These are phyloP conservation scores for Pisolithus thermaeus DNA, from an alignment of 1,284 basidiomycete genomes.

Conservation along the genomic window DNA sequence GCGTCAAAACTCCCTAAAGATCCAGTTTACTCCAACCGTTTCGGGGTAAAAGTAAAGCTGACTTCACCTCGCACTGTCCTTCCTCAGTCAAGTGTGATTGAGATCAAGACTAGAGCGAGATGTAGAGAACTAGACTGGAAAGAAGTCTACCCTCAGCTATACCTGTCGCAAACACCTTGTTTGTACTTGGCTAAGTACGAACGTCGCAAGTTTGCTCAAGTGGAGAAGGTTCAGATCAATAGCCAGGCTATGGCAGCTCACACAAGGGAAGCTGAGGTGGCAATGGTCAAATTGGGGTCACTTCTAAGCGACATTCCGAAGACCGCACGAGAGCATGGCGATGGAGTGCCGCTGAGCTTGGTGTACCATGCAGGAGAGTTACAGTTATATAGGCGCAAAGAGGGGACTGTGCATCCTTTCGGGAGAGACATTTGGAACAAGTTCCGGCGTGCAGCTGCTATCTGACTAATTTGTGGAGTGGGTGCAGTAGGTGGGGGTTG, in stretches of 20 bases:
- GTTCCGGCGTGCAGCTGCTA: constrained; percentile 7
- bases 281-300: constrained; percentile 23
- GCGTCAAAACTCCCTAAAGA: background rate
- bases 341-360: constrained; percentile 23
- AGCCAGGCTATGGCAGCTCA: constrained; percentile 20
- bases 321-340: constrained; percentile 20
- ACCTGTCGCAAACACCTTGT: constrained; percentile 34
- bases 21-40: background rate
- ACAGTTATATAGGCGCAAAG: constrained; percentile 20
- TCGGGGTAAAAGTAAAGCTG: constrained; percentile 12
- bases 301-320: constrained; percentile 19
- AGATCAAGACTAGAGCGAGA: constrained; percentile 34
- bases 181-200: constrained; percentile 33
- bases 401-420: constrained; percentile 16
- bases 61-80: constrained; percentile 16
- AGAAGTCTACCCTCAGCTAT: constrained; percentile 35
- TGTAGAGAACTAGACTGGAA: constrained; percentile 29
- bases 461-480: too few relatives aligned
- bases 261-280: constrained; percentile 14
- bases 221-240: constrained; percentile 25
- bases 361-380: constrained; percentile 17
- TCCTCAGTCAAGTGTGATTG: constrained; percentile 34
- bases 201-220: constrained; percentile 25
- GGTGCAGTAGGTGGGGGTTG: too few relatives aligned
- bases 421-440: constrained; percentile 17